Evolutionary conservation across 495 filamentous ascomycete genomes (phyloP), one percentile per base, ranked within the genome.

Genomic region (Hypoxylon cercidicola): DNA sequence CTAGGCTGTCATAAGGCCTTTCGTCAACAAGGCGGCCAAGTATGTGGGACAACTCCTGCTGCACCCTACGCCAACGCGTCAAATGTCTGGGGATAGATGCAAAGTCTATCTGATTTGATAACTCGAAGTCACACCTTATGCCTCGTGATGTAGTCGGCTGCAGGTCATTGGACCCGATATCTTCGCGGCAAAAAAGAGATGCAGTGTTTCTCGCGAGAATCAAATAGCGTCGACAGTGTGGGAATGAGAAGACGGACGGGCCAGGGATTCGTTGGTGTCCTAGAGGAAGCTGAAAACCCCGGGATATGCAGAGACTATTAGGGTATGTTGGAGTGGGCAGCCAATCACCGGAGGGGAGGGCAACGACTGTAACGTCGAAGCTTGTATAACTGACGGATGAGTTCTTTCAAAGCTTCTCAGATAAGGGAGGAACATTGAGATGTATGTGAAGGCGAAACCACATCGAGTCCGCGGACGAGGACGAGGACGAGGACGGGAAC

Each of bases 61-160:
- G 55, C 60, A 62, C 47, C 49, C 68, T 62, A 66, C 57, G 15
- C 52, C 55, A 59, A 37, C 52, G 40, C 61, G 55, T 52, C 47
- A 54, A 58, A 57, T 55, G 23, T 60, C 50, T 40, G 48, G 54
- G 52, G 48, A 62, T 39, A 45, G 55, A 61, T 53, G 50, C 18
- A 62, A 63, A 47, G n/a, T 28, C 60, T 64, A 59, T 64, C 60
- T 71, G 60, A 64, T 68, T 58, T 59, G 60, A 57, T 53, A 46
- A 54, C 53, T 70, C 56, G 32, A 35, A 61, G 66, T 66, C 53
- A 60, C 62, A 50, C 41, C 49, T 61, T 61, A 63, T 65, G 59
- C 62, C 58, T 66, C 56, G 66, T 69, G 66, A 65, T 63, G 37
- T 51, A 61, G 61, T 55, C 39, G 55, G 50, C 41, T 37, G 57